Conservation (phyloP, 306 rosid species). For the Casuarina cunninghamiana region DNA sequence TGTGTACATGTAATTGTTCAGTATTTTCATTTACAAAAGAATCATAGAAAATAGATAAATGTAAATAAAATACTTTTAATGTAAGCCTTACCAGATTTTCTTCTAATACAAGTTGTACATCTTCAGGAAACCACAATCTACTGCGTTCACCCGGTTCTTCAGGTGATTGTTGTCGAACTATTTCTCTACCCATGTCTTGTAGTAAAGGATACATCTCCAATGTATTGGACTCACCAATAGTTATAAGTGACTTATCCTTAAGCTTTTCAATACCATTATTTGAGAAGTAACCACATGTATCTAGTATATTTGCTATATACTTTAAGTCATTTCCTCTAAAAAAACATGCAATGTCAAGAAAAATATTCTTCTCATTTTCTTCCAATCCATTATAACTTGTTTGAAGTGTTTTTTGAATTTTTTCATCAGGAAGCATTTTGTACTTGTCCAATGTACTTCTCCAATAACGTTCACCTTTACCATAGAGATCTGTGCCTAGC, state of each 20-base stretch:
- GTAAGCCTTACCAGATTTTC: not conserved
- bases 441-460: no score
- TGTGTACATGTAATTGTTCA: no score
- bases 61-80: not conserved
- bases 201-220: constrained; percentile 41
- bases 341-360: constrained; percentile 38
- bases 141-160: constrained; percentile 17
- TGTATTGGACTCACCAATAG: not conserved
- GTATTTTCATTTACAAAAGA: no score
- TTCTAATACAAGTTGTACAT: constrained; percentile 19
- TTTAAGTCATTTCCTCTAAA: constrained; percentile 6
- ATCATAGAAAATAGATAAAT: not conserved
- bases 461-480: constrained; percentile 23
- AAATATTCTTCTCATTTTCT: constrained; percentile 16
- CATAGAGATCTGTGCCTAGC: constrained; percentile 32
- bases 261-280: constrained; percentile 17
- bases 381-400: constrained; percentile 32
- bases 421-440: constrained; percentile 5
- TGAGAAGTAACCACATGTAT: constrained; percentile 1
- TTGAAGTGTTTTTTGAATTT: constrained; percentile 9
- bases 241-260: constrained; percentile 28
- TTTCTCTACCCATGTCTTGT: constrained; percentile 41
- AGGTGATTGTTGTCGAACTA: constrained; percentile 28
- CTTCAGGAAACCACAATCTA: constrained; percentile 37
- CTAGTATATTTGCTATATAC: not conserved